These are phyloP conservation scores for Rhizophagus sp. DNA, from an alignment of 192 early-diverging fungal genomes.

Conservation along the genomic window DNA sequence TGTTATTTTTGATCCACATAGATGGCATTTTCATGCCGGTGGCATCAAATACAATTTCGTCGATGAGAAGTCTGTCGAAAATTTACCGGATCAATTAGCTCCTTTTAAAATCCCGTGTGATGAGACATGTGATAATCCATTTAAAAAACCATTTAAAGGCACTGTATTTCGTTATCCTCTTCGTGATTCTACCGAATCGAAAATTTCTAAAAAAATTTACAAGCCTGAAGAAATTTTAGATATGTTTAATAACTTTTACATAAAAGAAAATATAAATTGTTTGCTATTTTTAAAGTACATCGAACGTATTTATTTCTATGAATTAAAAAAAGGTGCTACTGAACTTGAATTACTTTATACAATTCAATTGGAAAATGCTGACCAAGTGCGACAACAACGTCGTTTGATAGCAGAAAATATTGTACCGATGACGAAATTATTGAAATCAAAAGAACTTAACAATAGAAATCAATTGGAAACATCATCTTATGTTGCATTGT, in stretches of 20 bases:
- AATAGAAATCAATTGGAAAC: not conserved
- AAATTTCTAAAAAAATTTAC: slow-evolving; percentile 32
- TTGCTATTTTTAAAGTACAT: slow-evolving; percentile 33
- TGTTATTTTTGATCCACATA: slow-evolving; percentile 38
- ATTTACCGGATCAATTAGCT: slow-evolving; percentile 34
- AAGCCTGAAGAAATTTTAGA: slow-evolving; percentile 25
- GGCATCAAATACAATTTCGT: slow-evolving; percentile 26
- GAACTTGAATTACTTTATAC: not conserved
- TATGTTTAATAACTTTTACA: slow-evolving; percentile 34
- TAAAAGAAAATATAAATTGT: slow-evolving; percentile 32
- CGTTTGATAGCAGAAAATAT: not conserved
- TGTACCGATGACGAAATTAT: not conserved
- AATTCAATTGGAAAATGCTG: not conserved
- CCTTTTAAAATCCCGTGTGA: not conserved
- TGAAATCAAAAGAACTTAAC: not conserved
- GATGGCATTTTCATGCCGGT: slow-evolving; percentile 25
- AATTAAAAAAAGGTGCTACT: not conserved
- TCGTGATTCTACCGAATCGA: slow-evolving; percentile 26
- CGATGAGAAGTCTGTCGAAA: not conserved
- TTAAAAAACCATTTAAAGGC: slow-evolving; percentile 8
- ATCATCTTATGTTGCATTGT: slow-evolving; percentile 9
- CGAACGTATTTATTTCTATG: not conserved
- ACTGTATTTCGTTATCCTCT: slow-evolving; percentile 45
- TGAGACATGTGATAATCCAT: not conserved
- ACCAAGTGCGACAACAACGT: not conserved